Evolutionary conservation across 768 basidiomycete species (phyloP), one percentile per base, ranked within the genome.

Genomic region (Hygrocybe punicea): DNA sequence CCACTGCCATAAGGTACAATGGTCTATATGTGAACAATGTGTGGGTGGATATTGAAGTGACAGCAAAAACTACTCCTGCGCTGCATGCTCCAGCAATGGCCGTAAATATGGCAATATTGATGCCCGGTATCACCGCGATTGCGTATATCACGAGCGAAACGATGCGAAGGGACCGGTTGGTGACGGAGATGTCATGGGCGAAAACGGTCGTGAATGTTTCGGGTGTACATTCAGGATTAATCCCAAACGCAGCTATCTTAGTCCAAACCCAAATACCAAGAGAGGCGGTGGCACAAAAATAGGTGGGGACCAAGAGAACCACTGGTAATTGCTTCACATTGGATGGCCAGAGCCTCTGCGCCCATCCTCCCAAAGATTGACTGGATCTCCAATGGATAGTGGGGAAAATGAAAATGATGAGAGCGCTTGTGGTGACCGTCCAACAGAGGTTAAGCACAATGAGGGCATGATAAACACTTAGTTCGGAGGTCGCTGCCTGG

Each of bases 361-460:
- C 8, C 35, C 49, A 34, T 29, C 21, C 29, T 17, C 49, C 14
- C n/a, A n/a, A 34, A 29, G 11, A 13, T n/a, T 16, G n/a, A 11
- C 29, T 34, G 8, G 13, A 17, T 33, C 17, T 16, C 13, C n/a
- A n/a, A 51, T 51, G 19, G 49, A 51, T 51, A n/a, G 35, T 34
- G 16, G 35, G 23, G 9, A 34, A 21, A 14, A 21, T 17, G 39
- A 19, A 23, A n/a, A 53, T 50, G 25, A 36, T n/a, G 8, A 53
- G 19, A 23, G 49, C 51, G 36, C 25, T 61, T 8, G 50, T 47
- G 44, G 35, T 61, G 46, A 52, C 53, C 36, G 62, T 58, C 62
- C 62, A 61, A 48, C 62, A 60, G 13, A 63, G 54, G 49, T 61
- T 51, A 13, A 63, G 62, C 10, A 63, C 54, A 21, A 63, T 46